phyloP scores from a whole-genome alignment of 2,329 filamentous ascomycete species.

The Aspergillus sp. region DNA sequence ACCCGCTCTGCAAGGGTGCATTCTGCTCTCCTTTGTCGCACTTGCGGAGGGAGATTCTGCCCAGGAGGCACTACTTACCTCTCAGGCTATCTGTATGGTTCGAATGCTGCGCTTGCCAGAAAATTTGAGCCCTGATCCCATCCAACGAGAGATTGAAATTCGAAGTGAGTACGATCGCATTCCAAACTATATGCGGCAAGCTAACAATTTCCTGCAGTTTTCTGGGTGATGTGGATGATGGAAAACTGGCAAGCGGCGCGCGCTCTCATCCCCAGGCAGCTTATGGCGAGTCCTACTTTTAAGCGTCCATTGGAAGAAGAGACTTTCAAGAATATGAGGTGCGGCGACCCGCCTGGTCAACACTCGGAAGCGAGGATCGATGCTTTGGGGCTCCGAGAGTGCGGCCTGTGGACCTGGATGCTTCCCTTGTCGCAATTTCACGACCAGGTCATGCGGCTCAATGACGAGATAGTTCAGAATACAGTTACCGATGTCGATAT shows the following conservation, averaged over 20 bases:
- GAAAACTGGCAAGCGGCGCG: conserved; percentile 2
- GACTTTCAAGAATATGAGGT: neutral
- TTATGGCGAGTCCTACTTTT: neutral
- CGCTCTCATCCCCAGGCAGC: conserved; percentile 1
- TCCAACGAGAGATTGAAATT: conserved; percentile 6
- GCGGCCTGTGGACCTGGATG: conserved; percentile 9
- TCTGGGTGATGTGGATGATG: conserved; percentile 7
- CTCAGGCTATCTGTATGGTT: conserved; percentile 7
- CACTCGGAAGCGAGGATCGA: neutral
- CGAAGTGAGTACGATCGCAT: neutral
- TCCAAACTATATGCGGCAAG: too few relatives aligned
- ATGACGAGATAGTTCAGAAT: conserved; percentile 3
- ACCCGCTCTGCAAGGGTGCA: neutral
- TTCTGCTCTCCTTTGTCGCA: neutral
- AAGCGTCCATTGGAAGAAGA: conserved; percentile 4
- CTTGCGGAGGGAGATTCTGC: conserved; percentile 1
- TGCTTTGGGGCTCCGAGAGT: neutral
- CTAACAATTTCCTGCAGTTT: neutral
- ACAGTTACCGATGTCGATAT: neutral
- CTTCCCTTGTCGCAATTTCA: conserved; percentile 2
- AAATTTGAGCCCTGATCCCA: neutral
- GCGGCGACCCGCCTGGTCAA: neutral
- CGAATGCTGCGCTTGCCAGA: conserved; percentile 3
- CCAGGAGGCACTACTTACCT: conserved; percentile 1
- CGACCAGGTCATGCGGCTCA: conserved; percentile 6